Evolutionary conservation across 148 eudicot genomes (phyloP).

Genomic region (Diospyros kaki): DNA sequence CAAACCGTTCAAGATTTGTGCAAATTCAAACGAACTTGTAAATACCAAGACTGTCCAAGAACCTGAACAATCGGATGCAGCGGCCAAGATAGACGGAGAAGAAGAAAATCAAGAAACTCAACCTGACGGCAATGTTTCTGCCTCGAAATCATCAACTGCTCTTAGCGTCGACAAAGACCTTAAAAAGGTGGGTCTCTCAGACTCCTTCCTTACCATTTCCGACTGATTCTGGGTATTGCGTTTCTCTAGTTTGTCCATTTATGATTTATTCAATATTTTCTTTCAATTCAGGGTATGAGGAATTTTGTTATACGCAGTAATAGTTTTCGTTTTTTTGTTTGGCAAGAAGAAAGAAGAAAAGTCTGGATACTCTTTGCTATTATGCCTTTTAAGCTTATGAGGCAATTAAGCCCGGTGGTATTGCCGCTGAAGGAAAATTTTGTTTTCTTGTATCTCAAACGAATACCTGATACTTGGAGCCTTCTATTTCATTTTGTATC

Average conservation of each 20-base stretch:
- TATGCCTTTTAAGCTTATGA: background rate
- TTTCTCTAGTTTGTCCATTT: background rate
- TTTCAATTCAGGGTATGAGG: too few species aligned
- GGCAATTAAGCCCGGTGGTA: background rate
- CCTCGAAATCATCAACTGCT: constrained; percentile 4
- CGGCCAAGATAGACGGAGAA: background rate
- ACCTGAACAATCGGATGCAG: background rate
- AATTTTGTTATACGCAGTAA: too few species aligned
- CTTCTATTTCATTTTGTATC: background rate
- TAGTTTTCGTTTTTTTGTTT: background rate
- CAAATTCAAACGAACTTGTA: constrained; percentile 5
- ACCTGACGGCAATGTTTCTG: background rate
- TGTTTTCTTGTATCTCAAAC: background rate
- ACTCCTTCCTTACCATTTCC: background rate
- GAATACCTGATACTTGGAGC: background rate
- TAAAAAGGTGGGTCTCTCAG: constrained; percentile 46
- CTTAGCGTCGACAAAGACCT: constrained; percentile 53
- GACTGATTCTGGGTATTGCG: background rate
- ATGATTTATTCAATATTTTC: too few species aligned
- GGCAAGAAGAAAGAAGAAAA: background rate
- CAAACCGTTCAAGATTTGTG: background rate
- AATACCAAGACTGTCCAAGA: constrained; percentile 1
- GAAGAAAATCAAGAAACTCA: constrained; percentile 7
- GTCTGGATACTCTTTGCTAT: background rate
- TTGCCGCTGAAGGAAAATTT: background rate